phyloP scores from a whole-genome alignment of 2,329 filamentous ascomycete species.

The Catunica adiposa region DNA sequence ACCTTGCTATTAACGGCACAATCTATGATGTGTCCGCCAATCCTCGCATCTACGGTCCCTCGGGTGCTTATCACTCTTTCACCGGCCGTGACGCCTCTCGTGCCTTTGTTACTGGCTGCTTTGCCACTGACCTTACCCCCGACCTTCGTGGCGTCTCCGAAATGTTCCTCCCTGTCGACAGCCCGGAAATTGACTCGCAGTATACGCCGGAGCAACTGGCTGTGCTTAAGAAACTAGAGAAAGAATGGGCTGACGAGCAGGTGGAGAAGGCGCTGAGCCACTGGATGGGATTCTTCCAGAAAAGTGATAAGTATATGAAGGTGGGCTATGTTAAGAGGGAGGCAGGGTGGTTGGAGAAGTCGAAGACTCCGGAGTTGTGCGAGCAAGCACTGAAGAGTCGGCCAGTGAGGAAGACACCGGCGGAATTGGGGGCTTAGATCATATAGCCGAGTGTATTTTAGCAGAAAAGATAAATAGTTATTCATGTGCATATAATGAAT shows the following conservation, averaged over 20 bases:
- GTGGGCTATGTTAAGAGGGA: slow-evolving; percentile 58
- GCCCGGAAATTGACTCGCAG: slow-evolving; percentile 42
- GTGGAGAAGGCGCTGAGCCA: slow-evolving; percentile 54
- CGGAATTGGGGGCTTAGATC: background rate
- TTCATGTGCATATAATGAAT: too few relatives aligned
- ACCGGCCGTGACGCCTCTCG: slow-evolving; percentile 73
- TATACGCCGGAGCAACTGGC: slow-evolving; percentile 39
- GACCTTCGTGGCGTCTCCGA: slow-evolving; percentile 78
- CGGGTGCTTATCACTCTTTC: slow-evolving; percentile 76
- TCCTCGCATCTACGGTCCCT: slow-evolving; percentile 58
- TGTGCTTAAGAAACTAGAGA: slow-evolving; percentile 43
- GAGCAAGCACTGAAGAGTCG: slow-evolving; percentile 46
- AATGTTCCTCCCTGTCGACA: slow-evolving; percentile 57
- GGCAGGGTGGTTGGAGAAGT: slow-evolving; percentile 40
- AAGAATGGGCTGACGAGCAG: slow-evolving; percentile 43
- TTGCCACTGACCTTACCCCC: slow-evolving; percentile 64
- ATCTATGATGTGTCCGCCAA: slow-evolving; percentile 70
- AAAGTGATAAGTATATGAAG: slow-evolving; percentile 63
- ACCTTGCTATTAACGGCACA: slow-evolving; percentile 75
- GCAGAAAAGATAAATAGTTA: too few relatives aligned
- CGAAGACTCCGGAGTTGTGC: slow-evolving; percentile 49
- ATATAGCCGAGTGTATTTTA: too few relatives aligned
- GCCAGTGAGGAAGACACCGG: slow-evolving; percentile 25
- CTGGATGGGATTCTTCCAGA: slow-evolving; percentile 72
- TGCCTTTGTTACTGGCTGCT: slow-evolving; percentile 86